Percentiles rank a stretch among this genome's conserved stretches.
phyloP scores from a whole-genome alignment of 2,329 filamentous ascomycete genomes.

The Diplodia mutila region DNA sequence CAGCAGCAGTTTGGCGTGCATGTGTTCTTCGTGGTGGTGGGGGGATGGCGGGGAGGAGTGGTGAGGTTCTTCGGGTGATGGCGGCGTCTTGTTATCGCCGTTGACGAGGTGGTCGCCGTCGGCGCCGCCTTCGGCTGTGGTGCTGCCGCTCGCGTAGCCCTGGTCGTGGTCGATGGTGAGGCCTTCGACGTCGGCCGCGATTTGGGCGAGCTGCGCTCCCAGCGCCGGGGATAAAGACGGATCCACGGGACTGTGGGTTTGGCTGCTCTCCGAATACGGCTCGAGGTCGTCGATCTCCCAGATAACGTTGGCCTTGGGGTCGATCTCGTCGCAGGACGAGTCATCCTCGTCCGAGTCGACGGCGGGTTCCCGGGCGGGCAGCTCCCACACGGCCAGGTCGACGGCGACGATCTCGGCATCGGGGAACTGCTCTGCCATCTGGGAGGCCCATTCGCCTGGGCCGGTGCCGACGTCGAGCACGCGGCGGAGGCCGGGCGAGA shows the following conservation, averaged over 20 bases:
- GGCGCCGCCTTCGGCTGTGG: background rate
- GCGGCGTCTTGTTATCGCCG: background rate
- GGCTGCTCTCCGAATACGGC: constrained; percentile 32
- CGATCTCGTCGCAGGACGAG: constrained; percentile 36
- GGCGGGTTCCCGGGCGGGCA: constrained; percentile 40
- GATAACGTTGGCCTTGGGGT: constrained; percentile 27
- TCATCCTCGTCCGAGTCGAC: constrained; percentile 29
- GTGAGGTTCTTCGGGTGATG: background rate
- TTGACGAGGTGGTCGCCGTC: background rate
- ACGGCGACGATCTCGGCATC: constrained; percentile 54
- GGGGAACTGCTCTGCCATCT: constrained; percentile 49
- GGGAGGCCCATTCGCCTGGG: constrained; percentile 55
- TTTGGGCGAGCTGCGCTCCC: background rate
- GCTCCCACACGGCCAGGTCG: constrained; percentile 54
- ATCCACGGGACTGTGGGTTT: background rate
- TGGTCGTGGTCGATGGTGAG: constrained; percentile 24
- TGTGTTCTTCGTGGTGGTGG: background rate
- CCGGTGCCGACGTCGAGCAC: constrained; percentile 53
- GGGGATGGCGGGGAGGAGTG: background rate
- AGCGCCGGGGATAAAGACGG: background rate
- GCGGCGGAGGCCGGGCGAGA: constrained; percentile 34
- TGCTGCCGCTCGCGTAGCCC: constrained; percentile 26
- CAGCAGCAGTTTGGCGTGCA: no score
- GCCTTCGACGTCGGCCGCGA: background rate
- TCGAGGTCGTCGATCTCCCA: constrained; percentile 47